These are phyloP conservation scores for Pichia insulana DNA, from an alignment of 805 yeast species.

Conservation along the genomic window DNA sequence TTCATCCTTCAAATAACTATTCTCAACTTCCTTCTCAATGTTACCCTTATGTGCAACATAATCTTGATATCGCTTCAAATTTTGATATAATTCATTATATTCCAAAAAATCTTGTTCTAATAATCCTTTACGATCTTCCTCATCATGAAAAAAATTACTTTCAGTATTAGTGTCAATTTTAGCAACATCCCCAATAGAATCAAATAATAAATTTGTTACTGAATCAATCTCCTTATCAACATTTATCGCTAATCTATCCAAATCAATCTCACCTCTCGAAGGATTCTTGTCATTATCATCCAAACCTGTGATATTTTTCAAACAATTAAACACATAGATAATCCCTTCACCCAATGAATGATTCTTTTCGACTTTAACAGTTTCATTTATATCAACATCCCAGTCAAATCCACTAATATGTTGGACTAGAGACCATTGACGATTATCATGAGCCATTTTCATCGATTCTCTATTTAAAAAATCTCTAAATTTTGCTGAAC, in stretches of 20 bases:
- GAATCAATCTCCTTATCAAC: background rate
- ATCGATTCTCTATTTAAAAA: slow-evolving; percentile 3
- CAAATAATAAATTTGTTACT: slow-evolving; percentile 7
- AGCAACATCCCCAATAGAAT: slow-evolving; percentile 1
- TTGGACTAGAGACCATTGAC: slow-evolving; percentile 6
- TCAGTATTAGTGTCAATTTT: background rate
- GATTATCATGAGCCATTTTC: background rate
- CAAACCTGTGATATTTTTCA: background rate
- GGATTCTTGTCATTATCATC: background rate
- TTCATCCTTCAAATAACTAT: background rate
- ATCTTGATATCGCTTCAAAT: slow-evolving; percentile 6
- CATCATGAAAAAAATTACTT: background rate
- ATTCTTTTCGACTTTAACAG: background rate
- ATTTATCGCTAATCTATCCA: background rate
- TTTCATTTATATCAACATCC: slow-evolving; percentile 1
- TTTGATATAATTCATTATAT: slow-evolving; percentile 11
- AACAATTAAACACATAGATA: slow-evolving; percentile 5
- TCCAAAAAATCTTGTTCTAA: slow-evolving; percentile 7
- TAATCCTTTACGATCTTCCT: background rate
- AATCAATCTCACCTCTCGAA: background rate
- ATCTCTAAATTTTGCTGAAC: background rate
- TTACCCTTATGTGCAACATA: background rate
- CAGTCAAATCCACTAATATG: slow-evolving; percentile 8
- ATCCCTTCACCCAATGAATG: slow-evolving; percentile 7
- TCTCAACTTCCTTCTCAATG: background rate